phyloP scores from a whole-genome alignment of 805 yeast genomes.

The Kregervanrija pseudodelftensis region DNA sequence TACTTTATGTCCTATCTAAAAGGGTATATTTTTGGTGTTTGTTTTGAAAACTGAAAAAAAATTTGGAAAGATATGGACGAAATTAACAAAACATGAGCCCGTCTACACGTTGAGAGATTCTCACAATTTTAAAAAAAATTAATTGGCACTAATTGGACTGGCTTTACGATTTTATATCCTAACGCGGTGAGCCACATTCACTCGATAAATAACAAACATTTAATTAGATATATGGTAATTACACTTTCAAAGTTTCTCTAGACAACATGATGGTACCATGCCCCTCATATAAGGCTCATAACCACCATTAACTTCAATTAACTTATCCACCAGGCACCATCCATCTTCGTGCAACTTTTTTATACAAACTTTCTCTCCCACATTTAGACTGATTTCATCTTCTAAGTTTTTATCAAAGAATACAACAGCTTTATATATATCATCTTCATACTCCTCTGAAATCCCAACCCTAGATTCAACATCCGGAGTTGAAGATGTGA shows the following conservation, averaged over 20 bases:
- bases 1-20: too few relatives aligned
- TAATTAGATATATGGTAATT: too few relatives aligned
- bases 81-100: too few relatives aligned
- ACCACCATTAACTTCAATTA: not conserved
- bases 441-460: not conserved
- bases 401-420: slow-evolving; percentile 1
- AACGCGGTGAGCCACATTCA: too few relatives aligned
- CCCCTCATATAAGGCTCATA: slow-evolving; percentile 1
- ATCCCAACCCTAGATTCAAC: too few relatives aligned
- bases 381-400: slow-evolving; percentile 7
- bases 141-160: too few relatives aligned
- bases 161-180: too few relatives aligned
- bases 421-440: slow-evolving; percentile 1
- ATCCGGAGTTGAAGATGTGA: too few relatives aligned
- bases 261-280: slow-evolving; percentile 7
- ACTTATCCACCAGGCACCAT: slow-evolving; percentile 8
- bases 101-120: too few relatives aligned
- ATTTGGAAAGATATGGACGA: too few relatives aligned
- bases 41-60: not conserved
- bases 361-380: slow-evolving; percentile 5
- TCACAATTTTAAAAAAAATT: too few relatives aligned
- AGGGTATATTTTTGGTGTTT: not conserved
- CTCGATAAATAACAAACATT: too few relatives aligned
- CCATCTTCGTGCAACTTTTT: slow-evolving; percentile 7
- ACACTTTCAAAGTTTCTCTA: not conserved